phyloP scores from a whole-genome alignment of 805 yeast species.

The Yarrowia sp. region DNA sequence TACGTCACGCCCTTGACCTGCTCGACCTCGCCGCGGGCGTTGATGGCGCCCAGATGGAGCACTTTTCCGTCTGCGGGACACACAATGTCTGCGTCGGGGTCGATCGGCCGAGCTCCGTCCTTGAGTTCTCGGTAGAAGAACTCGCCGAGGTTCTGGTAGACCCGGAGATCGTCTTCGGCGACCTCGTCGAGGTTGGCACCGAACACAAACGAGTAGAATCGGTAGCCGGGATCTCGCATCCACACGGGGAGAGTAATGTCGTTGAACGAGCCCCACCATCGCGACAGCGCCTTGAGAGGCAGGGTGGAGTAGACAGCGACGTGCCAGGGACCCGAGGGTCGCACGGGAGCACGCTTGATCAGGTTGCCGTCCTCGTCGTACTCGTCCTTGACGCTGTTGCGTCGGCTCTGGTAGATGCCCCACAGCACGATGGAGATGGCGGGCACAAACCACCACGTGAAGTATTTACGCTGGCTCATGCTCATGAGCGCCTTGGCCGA shows the following conservation, averaged over 20 bases:
- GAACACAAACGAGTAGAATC: slow-evolving; percentile 76
- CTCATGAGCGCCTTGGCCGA: slow-evolving; percentile 26
- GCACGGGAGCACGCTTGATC: slow-evolving; percentile 32
- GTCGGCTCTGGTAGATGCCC: slow-evolving; percentile 42
- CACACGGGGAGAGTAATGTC: slow-evolving; percentile 83
- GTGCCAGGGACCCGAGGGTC: slow-evolving; percentile 71
- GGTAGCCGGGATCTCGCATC: slow-evolving; percentile 83
- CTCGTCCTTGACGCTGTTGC: slow-evolving; percentile 36
- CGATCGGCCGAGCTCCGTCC: slow-evolving; percentile 81
- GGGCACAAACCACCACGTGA: slow-evolving; percentile 46
- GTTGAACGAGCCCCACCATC: slow-evolving; percentile 94
- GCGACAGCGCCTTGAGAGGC: slow-evolving; percentile 87
- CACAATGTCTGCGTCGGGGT: slow-evolving; percentile 66
- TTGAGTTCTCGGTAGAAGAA: slow-evolving; percentile 85
- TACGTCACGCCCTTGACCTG: slow-evolving; percentile 97
- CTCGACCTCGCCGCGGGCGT: slow-evolving; percentile 78
- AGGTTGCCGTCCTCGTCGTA: slow-evolving; percentile 40
- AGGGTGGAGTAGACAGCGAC: slow-evolving; percentile 86
- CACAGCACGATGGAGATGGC: slow-evolving; percentile 44
- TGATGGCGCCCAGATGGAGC: slow-evolving; percentile 79
- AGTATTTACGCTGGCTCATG: slow-evolving; percentile 38
- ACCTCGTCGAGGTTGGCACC: slow-evolving; percentile 92
- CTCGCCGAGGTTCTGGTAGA: slow-evolving; percentile 83
- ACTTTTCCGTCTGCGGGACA: slow-evolving; percentile 96
- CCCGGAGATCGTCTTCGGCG: slow-evolving; percentile 76